A percentile compares a stretch with the other conserved stretches of the same genome.
phyloP scores from a whole-genome alignment of 495 filamentous ascomycete species.

The Penicillium crystallinum region DNA sequence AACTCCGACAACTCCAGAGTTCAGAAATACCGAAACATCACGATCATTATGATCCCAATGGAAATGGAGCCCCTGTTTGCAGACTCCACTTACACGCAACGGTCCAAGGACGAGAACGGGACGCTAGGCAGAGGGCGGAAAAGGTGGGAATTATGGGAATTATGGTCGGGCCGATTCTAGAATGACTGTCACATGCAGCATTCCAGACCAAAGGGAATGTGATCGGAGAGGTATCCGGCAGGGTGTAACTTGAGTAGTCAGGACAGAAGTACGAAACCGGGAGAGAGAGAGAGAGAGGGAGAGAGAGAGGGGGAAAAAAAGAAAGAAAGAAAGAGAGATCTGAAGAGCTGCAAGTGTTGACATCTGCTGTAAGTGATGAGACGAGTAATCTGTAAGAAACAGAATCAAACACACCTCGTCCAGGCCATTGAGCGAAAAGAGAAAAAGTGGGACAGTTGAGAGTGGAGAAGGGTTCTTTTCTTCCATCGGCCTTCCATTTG shows the following conservation, averaged over 20 bases:
- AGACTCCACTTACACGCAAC: constrained; percentile 4
- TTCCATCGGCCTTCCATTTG: constrained; percentile 24
- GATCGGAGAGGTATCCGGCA: neutral
- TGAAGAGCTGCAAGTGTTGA: neutral
- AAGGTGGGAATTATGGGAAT: constrained; percentile 2
- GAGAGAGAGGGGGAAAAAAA: no score
- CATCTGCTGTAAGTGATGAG: no score
- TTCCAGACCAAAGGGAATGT: constrained; percentile 4
- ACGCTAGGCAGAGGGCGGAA: neutral
- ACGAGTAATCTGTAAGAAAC: no score
- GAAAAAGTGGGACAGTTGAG: constrained; percentile 9
- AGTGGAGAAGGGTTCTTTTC: constrained; percentile 12
- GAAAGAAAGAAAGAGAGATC: no score
- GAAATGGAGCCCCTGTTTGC: constrained; percentile 12
- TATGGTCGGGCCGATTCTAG: constrained; percentile 14
- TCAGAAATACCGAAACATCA: no score
- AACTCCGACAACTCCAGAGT: no score
- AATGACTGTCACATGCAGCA: constrained; percentile 3
- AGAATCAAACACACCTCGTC: no score
- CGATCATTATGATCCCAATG: constrained; percentile 2
- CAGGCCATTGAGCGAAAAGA: neutral
- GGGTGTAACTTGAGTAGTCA: neutral
- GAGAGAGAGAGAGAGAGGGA: no score
- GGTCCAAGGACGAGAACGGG: constrained; percentile 2
- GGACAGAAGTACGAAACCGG: neutral